Percentiles rank a stretch among this genome's conserved stretches.
Conservation (phyloP, 305 asterid genomes). For the Rubia tinctorum region DNA sequence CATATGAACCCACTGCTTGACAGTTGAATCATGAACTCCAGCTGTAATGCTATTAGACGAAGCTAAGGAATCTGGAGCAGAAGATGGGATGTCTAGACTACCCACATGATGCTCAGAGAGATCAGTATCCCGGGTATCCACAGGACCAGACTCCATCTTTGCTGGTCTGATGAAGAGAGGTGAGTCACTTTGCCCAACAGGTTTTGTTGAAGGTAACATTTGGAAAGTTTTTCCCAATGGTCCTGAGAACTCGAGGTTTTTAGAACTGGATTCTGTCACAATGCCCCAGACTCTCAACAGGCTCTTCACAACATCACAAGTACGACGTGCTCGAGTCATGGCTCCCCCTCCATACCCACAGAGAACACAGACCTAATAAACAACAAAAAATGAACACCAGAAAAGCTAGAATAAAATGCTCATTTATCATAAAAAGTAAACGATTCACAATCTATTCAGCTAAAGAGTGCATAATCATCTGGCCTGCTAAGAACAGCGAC, state of each 20-base stretch:
- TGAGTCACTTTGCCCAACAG: slow-evolving; percentile 13
- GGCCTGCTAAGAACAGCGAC: background rate
- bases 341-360: slow-evolving; percentile 39
- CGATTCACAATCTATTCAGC: background rate
- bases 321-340: slow-evolving; percentile 31
- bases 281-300: slow-evolving; percentile 27
- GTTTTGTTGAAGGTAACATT: slow-evolving; percentile 17
- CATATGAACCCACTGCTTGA: slow-evolving; percentile 38
- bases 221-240: slow-evolving; percentile 9
- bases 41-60: slow-evolving; percentile 22
- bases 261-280: slow-evolving; percentile 8
- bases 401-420: slow-evolving; percentile 3
- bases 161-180: slow-evolving; percentile 18
- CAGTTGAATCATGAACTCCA: slow-evolving; percentile 23
- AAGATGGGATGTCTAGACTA: slow-evolving; percentile 11
- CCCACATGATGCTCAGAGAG: slow-evolving; percentile 13
- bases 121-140: slow-evolving; percentile 5
- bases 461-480: background rate
- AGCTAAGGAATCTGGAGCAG: slow-evolving; percentile 2
- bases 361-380: slow-evolving; percentile 31
- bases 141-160: slow-evolving; percentile 11
- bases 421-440: background rate
- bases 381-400: slow-evolving; percentile 12
- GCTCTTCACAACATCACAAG: slow-evolving; percentile 28
- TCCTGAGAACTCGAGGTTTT: background rate